Conservation (phyloP, 495 filamentous ascomycete species). For the Rostrohypoxylon terebratum region DNA sequence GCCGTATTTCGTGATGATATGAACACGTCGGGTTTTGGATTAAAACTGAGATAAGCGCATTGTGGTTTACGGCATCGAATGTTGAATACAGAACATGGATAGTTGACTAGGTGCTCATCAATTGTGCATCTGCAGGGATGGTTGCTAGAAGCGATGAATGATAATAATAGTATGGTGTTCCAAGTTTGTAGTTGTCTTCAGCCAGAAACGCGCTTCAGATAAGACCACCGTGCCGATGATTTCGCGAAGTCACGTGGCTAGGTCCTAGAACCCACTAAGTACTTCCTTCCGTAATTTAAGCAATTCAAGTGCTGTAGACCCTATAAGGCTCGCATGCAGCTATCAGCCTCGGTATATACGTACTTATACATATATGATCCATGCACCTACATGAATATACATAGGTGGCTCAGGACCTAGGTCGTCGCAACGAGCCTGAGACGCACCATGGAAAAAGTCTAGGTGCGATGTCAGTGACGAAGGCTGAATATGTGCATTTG, state of each 20-base stretch:
- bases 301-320: too few relatives aligned
- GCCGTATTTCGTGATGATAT: background rate
- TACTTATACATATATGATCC: too few relatives aligned
- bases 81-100: too few relatives aligned
- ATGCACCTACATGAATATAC: background rate
- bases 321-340: too few relatives aligned
- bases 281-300: too few relatives aligned
- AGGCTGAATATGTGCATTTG: background rate
- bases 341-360: background rate
- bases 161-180: too few relatives aligned
- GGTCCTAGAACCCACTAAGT: too few relatives aligned
- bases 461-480: background rate
- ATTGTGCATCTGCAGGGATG: background rate
- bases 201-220: slow-evolving; percentile 27
- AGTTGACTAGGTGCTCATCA: background rate
- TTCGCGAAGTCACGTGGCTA: slow-evolving; percentile 47
- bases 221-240: slow-evolving; percentile 1
- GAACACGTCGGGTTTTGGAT: background rate
- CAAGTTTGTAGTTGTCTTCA: background rate
- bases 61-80: too few relatives aligned
- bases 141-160: background rate
- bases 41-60: background rate
- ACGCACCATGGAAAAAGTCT: background rate
- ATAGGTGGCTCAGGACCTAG: background rate
- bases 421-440: background rate